Conservation (phyloP, 306 rosid species). For the Fragaria vesca region DNA sequence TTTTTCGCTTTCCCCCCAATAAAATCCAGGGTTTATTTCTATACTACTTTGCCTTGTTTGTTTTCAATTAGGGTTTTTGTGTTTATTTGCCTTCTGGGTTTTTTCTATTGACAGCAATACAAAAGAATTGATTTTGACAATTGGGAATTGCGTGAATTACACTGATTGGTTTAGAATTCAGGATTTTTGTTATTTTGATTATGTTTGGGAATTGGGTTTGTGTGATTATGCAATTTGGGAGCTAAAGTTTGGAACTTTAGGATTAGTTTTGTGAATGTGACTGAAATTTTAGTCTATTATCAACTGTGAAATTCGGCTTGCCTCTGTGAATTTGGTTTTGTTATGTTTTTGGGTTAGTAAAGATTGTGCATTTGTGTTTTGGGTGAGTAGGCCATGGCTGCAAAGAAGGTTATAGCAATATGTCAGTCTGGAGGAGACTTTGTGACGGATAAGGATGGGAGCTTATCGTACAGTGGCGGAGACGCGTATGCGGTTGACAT, state of each 20-base stretch:
- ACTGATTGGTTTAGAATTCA: not conserved
- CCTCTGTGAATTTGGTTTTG: not conserved
- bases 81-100: not conserved
- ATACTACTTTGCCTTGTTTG: not conserved
- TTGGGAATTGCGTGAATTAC: not conserved
- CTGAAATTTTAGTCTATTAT: not conserved
- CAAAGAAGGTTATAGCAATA: conserved; percentile 81
- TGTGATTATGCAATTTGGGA: conserved; percentile 7
- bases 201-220: not conserved
- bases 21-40: conserved; percentile 24
- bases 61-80: conserved; percentile 15
- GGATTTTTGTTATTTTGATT: not conserved
- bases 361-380: not conserved
- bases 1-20: conserved; percentile 5
- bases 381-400: conserved; percentile 54
- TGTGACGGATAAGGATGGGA: conserved; percentile 72
- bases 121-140: conserved; percentile 1
- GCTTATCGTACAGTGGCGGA: conserved; percentile 73
- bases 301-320: not conserved
- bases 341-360: not conserved
- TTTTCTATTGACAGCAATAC: not conserved
- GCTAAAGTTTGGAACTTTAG: not conserved
- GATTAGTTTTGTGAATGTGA: conserved; percentile 1
- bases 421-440: conserved; percentile 93
- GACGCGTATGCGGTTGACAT: conserved; percentile 89